Conservation (phyloP, 2,329 filamentous ascomycete species). For the Arthroderma uncinatum region DNA sequence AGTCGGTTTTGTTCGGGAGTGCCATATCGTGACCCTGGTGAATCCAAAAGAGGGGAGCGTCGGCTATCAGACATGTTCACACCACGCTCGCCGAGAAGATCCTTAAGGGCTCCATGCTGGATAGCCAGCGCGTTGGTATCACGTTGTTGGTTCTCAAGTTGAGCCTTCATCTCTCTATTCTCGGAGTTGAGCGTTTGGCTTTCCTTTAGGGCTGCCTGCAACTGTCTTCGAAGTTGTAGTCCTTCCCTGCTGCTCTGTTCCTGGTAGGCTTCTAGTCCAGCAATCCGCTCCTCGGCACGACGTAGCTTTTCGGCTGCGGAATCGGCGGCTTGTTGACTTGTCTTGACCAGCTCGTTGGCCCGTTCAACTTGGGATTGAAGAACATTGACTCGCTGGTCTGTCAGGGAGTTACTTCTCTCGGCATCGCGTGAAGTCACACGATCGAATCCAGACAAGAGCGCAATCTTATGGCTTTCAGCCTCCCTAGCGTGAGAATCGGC, state of each 20-base stretch:
- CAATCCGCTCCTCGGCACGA: conserved; percentile 89
- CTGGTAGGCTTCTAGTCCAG: conserved; percentile 90
- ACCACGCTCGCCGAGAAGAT: conserved; percentile 79
- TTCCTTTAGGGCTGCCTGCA: conserved; percentile 75
- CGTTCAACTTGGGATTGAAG: conserved; percentile 70
- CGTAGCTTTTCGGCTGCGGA: conserved; percentile 77
- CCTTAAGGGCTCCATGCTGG: conserved; percentile 86
- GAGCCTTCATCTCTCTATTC: conserved; percentile 70
- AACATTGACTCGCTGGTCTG: conserved; percentile 52
- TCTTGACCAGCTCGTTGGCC: conserved; percentile 69
- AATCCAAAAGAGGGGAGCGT: conserved; percentile 60
- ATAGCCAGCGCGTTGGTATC: conserved; percentile 90
- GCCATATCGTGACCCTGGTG: conserved; percentile 61
- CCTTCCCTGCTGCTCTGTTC: conserved; percentile 93
- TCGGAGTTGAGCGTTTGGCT: conserved; percentile 68
- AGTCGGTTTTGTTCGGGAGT: conserved; percentile 70
- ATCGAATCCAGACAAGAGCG: conserved; percentile 70
- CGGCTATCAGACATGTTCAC: conserved; percentile 62
- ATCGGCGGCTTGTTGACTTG: conserved; percentile 83
- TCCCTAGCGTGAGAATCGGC: conserved; percentile 80
- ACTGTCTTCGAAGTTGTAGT: conserved; percentile 75
- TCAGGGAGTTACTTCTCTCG: conserved; percentile 34
- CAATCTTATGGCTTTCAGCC: conserved; percentile 71
- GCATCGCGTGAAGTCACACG: conserved; percentile 47
- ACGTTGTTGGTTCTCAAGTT: conserved; percentile 73